These are phyloP conservation scores for Ricinus communis DNA, from an alignment of 345 rosid genomes.

Conservation along the genomic window DNA sequence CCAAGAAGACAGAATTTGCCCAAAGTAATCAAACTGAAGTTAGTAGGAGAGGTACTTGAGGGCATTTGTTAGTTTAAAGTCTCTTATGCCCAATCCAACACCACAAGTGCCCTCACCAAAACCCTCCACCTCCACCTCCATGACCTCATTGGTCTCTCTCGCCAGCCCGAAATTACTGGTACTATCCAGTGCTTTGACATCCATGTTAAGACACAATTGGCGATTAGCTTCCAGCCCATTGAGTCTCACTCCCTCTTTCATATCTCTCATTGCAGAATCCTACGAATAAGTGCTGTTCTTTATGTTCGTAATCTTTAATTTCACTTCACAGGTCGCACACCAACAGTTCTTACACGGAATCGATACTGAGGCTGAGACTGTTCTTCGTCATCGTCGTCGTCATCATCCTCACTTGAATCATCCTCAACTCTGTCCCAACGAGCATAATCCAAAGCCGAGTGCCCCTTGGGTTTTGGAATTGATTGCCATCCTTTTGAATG, in stretches of 20 bases:
- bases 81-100: background rate
- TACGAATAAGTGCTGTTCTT: background rate
- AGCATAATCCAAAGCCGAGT: conserved; percentile 79
- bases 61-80: too few species aligned
- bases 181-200: too few species aligned
- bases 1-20: too few species aligned
- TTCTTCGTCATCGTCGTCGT: conserved; percentile 55
- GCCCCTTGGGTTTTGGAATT: conserved; percentile 97
- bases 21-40: too few species aligned
- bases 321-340: conserved; percentile 77
- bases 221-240: too few species aligned
- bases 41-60: too few species aligned
- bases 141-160: background rate
- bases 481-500: conserved; percentile 77
- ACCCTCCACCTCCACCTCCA: background rate
- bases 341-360: conserved; percentile 80
- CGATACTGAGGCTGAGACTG: conserved; percentile 69
- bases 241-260: too few species aligned
- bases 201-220: too few species aligned
- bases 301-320: background rate
- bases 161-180: too few species aligned
- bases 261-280: background rate
- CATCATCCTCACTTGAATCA: conserved; percentile 78
- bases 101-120: background rate
- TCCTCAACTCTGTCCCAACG: conserved; percentile 84